Base-by-base conservation (phyloP, 1,139 yeast species). In the Taiozyma sp. region DNA sequence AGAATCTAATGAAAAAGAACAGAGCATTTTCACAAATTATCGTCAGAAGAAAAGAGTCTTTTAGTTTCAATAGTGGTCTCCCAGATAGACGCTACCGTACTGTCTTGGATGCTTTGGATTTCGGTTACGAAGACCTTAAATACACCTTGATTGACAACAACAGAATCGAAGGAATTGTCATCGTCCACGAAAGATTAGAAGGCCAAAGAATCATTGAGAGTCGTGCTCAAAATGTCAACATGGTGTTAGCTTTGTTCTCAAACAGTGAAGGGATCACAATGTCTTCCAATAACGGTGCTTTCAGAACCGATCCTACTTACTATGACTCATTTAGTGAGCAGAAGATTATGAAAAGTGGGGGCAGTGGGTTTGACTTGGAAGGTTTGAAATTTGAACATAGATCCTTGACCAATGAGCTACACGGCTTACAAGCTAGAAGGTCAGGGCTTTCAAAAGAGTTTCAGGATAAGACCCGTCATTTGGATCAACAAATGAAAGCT, bases 61-160 rank as follows among this genome's bases (percentile, higher is more conserved):
- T 85, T 61, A 75, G 82, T 55, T 87, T 68, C 63, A 62, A 70
- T 1, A 45, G 57, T 4, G 73, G 74, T 23, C 67, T 71, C 44
- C 75, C 80, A 0, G 66, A 62, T 14, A 46, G 56, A 4, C 54
- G 68, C 13, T 73, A 68, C 50, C 71, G 74, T 2, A 79, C 88
- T 0, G 64, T 91, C 14, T 65, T 81, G 16, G 93, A 89, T 63
- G 81, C 79, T 34, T 61, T 92, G 30, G 75, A 77, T 3, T 73
- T 88, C 51, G 70, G 73, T 1, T 72, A 83, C 54, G 81, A 78
- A 36, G 76, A 78, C 47, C 75, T 84, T 3, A 74, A 78, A 58
- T 83, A 80, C 58, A 70, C 86, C 1, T 68, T 92, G 51, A 82
- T 91, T 51, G 97, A 92, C 69, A 61, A 76, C 16, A 75, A 75